These are phyloP conservation scores for Neocallimastix lanati DNA, from an alignment of 192 early-diverging fungal species.

Conservation along the genomic window DNA sequence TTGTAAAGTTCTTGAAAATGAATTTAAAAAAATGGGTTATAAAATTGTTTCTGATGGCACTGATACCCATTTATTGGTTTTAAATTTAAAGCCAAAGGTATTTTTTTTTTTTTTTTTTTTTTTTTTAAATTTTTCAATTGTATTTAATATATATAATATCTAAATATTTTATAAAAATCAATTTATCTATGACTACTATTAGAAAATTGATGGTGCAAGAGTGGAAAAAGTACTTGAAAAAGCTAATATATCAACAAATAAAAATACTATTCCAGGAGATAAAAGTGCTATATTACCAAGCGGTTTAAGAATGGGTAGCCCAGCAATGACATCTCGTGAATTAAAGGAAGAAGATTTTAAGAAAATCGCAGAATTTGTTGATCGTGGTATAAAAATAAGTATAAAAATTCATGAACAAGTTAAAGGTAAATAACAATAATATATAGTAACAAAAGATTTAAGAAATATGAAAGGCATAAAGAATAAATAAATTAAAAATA, in stretches of 20 bases:
- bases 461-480: no score
- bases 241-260: conserved; percentile 93
- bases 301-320: conserved; percentile 82
- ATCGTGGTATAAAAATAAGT: conserved; percentile 67
- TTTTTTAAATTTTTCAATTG: no score
- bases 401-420: conserved; percentile 46
- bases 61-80: conserved; percentile 83
- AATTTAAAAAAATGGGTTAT: conserved; percentile 52
- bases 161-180: no score
- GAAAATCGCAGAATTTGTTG: conserved; percentile 69
- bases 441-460: no score
- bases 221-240: conserved; percentile 91
- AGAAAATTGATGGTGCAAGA: conserved; percentile 83
- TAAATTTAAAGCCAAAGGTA: conserved; percentile 64
- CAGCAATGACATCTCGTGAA: conserved; percentile 94
- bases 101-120: no score
- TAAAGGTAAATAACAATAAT: no score
- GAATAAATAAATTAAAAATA: no score
- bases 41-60: conserved; percentile 81
- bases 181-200: conserved; percentile 1
- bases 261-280: conserved; percentile 98
- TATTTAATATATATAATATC: no score
- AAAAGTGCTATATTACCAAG: conserved; percentile 81
- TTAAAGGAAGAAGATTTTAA: conserved; percentile 73
- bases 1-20: conserved; percentile 69